A percentile compares a stretch with the other conserved stretches of the same genome.
Evolutionary conservation across 2,329 filamentous ascomycete species (phyloP).

Genomic region (Xylariaceae sp.): DNA sequence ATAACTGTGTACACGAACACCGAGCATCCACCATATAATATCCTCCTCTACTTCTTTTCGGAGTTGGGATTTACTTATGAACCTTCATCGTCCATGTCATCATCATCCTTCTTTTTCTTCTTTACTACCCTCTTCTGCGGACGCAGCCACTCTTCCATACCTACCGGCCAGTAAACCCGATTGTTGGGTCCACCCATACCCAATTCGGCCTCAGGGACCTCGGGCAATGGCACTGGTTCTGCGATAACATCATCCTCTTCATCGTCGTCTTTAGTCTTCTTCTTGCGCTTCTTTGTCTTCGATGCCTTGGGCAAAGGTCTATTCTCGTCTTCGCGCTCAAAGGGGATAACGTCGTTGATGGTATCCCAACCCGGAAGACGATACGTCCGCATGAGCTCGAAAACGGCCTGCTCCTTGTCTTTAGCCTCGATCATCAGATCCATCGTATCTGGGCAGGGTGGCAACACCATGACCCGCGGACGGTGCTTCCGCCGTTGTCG

Average conservation of each 20-base stretch:
- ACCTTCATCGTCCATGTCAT: constrained; percentile 32
- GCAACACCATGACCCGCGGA: constrained; percentile 69
- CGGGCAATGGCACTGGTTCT: constrained; percentile 36
- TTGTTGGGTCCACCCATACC: constrained; percentile 80
- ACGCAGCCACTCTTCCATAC: constrained; percentile 84
- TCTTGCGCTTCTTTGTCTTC: constrained; percentile 41
- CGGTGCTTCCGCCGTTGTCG: constrained; percentile 81
- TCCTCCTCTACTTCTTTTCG: not conserved
- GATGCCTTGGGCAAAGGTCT: constrained; percentile 46
- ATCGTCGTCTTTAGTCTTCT: constrained; percentile 30
- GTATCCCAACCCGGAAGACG: constrained; percentile 73
- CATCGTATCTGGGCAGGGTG: constrained; percentile 77
- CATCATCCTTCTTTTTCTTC: constrained; percentile 35
- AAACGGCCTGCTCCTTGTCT: constrained; percentile 94
- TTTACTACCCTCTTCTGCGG: constrained; percentile 69
- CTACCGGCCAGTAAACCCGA: constrained; percentile 84
- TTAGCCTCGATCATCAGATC: constrained; percentile 99
- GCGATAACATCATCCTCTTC: constrained; percentile 39
- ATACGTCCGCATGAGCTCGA: constrained; percentile 86
- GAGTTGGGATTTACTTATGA: not conserved
- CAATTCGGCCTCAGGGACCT: constrained; percentile 62
- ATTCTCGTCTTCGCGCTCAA: constrained; percentile 72
- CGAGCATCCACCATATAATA: not conserved
- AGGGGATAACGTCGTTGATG: constrained; percentile 72
- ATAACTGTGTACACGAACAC: not conserved